A percentile compares a stretch with the other conserved stretches of the same genome.
Evolutionary conservation across 768 basidiomycete species (phyloP).

Genomic region (Neoboletus brunneissimus): DNA sequence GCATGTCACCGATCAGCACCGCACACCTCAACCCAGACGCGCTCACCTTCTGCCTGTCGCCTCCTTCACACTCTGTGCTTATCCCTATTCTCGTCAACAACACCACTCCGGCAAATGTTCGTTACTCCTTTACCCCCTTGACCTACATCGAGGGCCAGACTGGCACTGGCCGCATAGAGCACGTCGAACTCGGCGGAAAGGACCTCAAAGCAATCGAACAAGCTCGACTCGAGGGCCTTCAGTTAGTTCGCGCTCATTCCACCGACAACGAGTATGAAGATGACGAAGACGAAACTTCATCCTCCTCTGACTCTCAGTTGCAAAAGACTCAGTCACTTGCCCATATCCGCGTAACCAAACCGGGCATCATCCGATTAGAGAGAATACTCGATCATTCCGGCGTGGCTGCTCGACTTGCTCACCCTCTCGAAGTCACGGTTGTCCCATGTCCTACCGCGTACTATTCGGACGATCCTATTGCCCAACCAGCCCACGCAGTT

Average conservation of each 20-base stretch:
- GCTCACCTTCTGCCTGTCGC: constrained; percentile 70
- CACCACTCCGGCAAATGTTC: constrained; percentile 67
- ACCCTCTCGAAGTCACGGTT: constrained; percentile 61
- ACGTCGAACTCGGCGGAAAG: constrained; percentile 53
- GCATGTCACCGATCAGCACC: constrained; percentile 91
- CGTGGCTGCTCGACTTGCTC: constrained; percentile 69
- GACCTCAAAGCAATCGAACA: constrained; percentile 70
- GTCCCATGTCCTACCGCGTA: constrained; percentile 81
- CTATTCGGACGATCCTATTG: constrained; percentile 46
- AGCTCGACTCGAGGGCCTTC: constrained; percentile 49
- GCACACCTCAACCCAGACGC: constrained; percentile 81
- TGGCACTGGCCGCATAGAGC: constrained; percentile 46
- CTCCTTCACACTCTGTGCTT: constrained; percentile 52
- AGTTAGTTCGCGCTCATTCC: constrained; percentile 40
- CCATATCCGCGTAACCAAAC: constrained; percentile 68
- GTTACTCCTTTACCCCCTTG: constrained; percentile 72
- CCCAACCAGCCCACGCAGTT: constrained; percentile 39
- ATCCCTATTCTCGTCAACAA: constrained; percentile 90
- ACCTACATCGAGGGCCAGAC: constrained; percentile 42
- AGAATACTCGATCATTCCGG: constrained; percentile 67
- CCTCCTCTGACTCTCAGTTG: constrained; percentile 44
- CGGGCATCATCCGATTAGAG: constrained; percentile 74
- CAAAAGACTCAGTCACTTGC: constrained; percentile 73
- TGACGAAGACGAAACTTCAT: constrained; percentile 36
- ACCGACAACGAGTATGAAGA: constrained; percentile 72